These are phyloP conservation scores for Venturia asperata DNA, from an alignment of 2,329 filamentous ascomycete genomes.

Conservation along the genomic window DNA sequence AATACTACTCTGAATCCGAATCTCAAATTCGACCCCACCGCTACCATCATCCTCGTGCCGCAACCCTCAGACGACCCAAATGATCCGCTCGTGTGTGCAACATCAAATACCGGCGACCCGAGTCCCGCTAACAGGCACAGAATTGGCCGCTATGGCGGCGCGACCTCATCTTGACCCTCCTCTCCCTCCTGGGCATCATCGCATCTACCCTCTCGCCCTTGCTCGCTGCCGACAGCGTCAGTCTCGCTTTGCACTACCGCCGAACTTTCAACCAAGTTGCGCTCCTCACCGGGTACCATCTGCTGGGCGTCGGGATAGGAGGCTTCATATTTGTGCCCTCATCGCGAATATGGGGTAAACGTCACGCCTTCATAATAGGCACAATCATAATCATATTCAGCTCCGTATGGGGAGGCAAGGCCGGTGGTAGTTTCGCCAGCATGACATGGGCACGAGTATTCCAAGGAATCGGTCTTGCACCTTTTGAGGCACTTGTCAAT, in stretches of 20 bases:
- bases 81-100: constrained; percentile 61
- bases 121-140: constrained; percentile 32
- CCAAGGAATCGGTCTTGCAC: constrained; percentile 79
- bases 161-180: constrained; percentile 68
- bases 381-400: constrained; percentile 65
- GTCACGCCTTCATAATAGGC: constrained; percentile 77
- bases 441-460: constrained; percentile 73
- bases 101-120: neutral
- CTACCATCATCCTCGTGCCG: constrained; percentile 75
- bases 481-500: constrained; percentile 86
- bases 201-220: constrained; percentile 79
- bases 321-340: constrained; percentile 82
- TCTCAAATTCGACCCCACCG: constrained; percentile 63
- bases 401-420: constrained; percentile 70
- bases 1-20: constrained; percentile 31
- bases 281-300: constrained; percentile 77
- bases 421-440: constrained; percentile 59
- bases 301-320: constrained; percentile 73
- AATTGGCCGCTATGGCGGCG: constrained; percentile 84
- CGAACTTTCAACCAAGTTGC: constrained; percentile 68
- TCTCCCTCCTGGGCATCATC: constrained; percentile 75
- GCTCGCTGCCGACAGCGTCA: constrained; percentile 80
- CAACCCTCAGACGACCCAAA: constrained; percentile 88
- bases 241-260: constrained; percentile 60
- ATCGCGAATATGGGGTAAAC: constrained; percentile 85